Percentiles rank a stretch among this genome's conserved stretches.
These are phyloP conservation scores for Talaromyces marneffei DNA, from an alignment of 2,329 filamentous ascomycete species.

Conservation along the genomic window DNA sequence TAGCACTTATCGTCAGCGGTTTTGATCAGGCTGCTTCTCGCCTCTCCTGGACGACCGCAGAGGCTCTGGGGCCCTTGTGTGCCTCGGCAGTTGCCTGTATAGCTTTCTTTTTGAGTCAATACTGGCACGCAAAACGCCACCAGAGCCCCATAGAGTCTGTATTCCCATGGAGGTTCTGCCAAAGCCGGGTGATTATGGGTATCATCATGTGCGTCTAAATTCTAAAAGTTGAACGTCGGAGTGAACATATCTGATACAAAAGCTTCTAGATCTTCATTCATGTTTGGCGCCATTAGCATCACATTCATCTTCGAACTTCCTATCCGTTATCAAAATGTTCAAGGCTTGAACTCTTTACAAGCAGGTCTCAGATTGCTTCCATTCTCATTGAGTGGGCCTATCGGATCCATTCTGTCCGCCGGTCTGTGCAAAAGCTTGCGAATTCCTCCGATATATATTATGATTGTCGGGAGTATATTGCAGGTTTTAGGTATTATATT, in stretches of 20 bases:
- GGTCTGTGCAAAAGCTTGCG: constrained; percentile 8
- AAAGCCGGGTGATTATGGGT: constrained; percentile 14
- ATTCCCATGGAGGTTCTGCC: constrained; percentile 14
- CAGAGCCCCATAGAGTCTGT: constrained; percentile 13
- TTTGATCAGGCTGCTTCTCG: background rate
- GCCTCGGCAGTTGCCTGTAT: background rate
- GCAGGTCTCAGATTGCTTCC: background rate
- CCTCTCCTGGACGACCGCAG: background rate
- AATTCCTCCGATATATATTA: constrained; percentile 27
- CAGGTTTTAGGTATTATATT: background rate
- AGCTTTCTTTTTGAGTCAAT: background rate
- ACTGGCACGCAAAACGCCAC: background rate
- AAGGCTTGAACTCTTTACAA: background rate
- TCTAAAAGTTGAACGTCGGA: background rate
- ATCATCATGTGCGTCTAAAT: constrained; percentile 13
- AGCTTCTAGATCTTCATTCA: background rate
- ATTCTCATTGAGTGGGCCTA: background rate
- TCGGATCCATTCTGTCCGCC: background rate
- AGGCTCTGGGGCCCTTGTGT: background rate
- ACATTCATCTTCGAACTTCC: background rate
- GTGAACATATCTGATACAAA: background rate
- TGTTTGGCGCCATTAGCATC: background rate
- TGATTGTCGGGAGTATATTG: constrained; percentile 20
- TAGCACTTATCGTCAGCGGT: background rate
- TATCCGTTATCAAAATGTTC: background rate